phyloP scores from a whole-genome alignment of 2,329 filamentous ascomycete species.

The Aulographum hederae region DNA sequence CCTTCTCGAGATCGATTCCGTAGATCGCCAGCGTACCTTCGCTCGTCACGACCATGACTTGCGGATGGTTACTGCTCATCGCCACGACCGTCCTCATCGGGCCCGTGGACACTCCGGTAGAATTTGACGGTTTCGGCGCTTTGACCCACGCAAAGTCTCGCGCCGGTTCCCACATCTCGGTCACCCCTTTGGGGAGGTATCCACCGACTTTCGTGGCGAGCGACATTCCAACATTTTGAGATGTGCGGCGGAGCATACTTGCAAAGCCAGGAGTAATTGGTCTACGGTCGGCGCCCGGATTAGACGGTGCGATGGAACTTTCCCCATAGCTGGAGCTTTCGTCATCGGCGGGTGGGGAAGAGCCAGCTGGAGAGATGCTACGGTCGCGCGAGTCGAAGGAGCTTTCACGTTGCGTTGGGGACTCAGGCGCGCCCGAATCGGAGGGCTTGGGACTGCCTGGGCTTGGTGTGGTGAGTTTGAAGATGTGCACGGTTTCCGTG shows the following conservation, averaged over 20 bases:
- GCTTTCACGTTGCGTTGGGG: not conserved
- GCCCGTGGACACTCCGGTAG: slow-evolving; percentile 13
- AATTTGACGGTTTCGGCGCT: slow-evolving; percentile 44
- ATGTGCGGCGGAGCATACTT: slow-evolving; percentile 83
- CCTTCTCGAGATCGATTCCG: slow-evolving; percentile 84
- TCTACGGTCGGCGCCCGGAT: slow-evolving; percentile 15
- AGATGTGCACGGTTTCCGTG: slow-evolving; percentile 92
- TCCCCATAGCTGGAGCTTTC: slow-evolving; percentile 14
- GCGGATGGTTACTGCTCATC: slow-evolving; percentile 84
- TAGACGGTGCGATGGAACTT: slow-evolving; percentile 19
- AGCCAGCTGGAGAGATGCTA: slow-evolving; percentile 23
- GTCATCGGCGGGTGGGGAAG: too few species aligned
- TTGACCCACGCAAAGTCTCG: slow-evolving; percentile 96
- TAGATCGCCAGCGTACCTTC: slow-evolving; percentile 93
- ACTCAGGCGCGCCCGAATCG: not conserved
- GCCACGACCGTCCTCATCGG: slow-evolving; percentile 83
- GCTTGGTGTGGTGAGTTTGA: slow-evolving; percentile 41
- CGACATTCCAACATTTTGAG: slow-evolving; percentile 77
- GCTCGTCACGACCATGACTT: slow-evolving; percentile 95
- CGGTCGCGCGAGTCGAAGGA: slow-evolving; percentile 14
- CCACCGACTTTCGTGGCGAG: slow-evolving; percentile 80
- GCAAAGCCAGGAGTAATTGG: slow-evolving; percentile 57
- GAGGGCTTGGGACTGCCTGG: too few species aligned
- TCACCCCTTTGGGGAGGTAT: slow-evolving; percentile 82
- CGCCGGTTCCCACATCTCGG: slow-evolving; percentile 92